Evolutionary conservation across 2,329 filamentous ascomycete species (phyloP).

Genomic region (Penicillium sp.): DNA sequence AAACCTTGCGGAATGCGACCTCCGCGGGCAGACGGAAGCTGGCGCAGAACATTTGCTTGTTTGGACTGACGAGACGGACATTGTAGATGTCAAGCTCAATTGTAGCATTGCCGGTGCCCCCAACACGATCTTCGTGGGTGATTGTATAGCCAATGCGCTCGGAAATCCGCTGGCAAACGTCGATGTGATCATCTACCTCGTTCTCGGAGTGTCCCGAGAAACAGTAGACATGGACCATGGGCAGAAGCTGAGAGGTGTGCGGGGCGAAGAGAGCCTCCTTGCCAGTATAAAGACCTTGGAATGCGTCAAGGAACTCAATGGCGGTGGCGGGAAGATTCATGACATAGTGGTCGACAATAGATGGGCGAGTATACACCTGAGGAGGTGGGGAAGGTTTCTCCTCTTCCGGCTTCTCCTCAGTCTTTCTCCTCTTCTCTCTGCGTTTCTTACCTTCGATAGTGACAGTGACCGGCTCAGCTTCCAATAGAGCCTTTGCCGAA

Average conservation of each 20-base stretch:
- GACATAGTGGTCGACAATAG: conserved; percentile 84
- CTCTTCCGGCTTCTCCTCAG: conserved; percentile 28
- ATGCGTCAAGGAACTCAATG: conserved; percentile 74
- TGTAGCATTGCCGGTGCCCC: conserved; percentile 57
- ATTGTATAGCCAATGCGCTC: conserved; percentile 60
- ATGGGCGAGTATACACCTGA: conserved; percentile 50
- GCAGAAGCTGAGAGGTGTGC: conserved; percentile 60
- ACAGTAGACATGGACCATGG: conserved; percentile 90
- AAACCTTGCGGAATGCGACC: conserved; percentile 65
- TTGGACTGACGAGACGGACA: conserved; percentile 84
- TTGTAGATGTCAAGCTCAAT: conserved; percentile 56
- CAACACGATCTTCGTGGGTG: conserved; percentile 51
- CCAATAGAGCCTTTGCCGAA: conserved; percentile 58
- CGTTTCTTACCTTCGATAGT: conserved; percentile 48
- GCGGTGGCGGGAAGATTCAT: conserved; percentile 96
- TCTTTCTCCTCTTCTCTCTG: conserved; percentile 23
- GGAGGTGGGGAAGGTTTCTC: conserved; percentile 24
- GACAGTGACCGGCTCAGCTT: conserved; percentile 51
- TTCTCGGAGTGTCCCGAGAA: conserved; percentile 82
- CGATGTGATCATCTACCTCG: conserved; percentile 57
- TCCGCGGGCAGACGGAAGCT: conserved; percentile 80
- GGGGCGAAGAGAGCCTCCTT: conserved; percentile 65
- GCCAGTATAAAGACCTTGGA: conserved; percentile 76
- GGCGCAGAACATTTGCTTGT: conserved; percentile 96
- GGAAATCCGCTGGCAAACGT: conserved; percentile 67